These are phyloP conservation scores for Talaromyces rugulosus DNA, from an alignment of 2,329 filamentous ascomycete species.

Conservation along the genomic window DNA sequence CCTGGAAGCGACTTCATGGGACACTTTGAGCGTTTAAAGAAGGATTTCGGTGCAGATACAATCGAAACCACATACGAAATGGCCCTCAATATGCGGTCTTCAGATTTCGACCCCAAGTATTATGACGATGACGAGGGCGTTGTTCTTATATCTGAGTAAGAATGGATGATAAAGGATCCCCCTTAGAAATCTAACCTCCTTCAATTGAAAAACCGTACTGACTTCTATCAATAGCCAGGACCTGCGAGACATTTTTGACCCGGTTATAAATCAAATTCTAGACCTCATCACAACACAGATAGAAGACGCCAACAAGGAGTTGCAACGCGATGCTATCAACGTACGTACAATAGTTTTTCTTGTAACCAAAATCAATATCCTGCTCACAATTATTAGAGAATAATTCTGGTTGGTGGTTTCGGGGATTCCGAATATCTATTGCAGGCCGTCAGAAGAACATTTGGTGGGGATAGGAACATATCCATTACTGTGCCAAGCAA, in stretches of 20 bases:
- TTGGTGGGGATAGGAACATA: neutral
- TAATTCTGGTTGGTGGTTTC: conserved; percentile 3
- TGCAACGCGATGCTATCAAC: neutral
- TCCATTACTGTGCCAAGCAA: conserved; percentile 3
- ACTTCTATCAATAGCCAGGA: neutral
- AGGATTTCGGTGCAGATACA: conserved; percentile 20
- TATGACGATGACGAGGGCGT: neutral
- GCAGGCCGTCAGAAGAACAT: neutral
- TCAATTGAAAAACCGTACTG: neutral
- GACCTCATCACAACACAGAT: conserved; percentile 1
- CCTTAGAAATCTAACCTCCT: no score
- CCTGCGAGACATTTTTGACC: conserved; percentile 1
- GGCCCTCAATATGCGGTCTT: neutral
- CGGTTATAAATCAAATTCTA: conserved; percentile 5
- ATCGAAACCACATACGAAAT: neutral
- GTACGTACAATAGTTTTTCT: neutral
- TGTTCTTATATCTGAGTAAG: conserved; percentile 4
- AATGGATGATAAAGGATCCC: neutral
- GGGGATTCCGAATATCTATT: conserved; percentile 5
- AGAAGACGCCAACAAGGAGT: neutral
- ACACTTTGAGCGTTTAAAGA: conserved; percentile 28
- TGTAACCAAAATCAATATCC: neutral
- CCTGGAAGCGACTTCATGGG: conserved; percentile 32
- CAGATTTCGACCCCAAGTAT: neutral
- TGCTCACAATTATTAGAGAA: neutral